Evolutionary conservation across 306 rosid species (phyloP), one percentile per base, ranked within the genome.

Genomic region (Morella rubra): DNA sequence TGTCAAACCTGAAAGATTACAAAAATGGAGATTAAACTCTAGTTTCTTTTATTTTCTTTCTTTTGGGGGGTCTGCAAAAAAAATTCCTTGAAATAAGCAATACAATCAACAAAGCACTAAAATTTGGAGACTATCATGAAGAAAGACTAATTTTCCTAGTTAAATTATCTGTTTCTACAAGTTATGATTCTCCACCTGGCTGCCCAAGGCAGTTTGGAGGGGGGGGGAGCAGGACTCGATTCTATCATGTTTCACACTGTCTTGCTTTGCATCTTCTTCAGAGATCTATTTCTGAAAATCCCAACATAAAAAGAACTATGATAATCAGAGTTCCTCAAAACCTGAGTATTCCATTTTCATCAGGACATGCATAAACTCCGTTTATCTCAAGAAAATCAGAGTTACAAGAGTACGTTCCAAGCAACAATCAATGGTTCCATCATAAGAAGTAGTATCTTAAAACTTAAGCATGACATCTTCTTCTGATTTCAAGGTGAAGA

Each of bases 1-100:
- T 85, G 76, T 79, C 81, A 59, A 47, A 69, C 79, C 85, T 84
- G 84, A 77, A 67, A 81, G 69, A 60, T 49, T 47, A 52, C 54
- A 70, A 12, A 49, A 16, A 16, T 14, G 44, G 32, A 32, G 1
- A 41, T 59, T 42, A 19, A 59, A 10, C 15, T 18, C 60, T 18
- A 18, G 5, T 8, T 37, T 58, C 2, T 7, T 46, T 0, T 46
- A 46, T 46, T 46, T 46, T 46, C 37, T 32, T 32, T 32, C 37
- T 32, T 32, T 32, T 32, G 37, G 37, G 37, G 37, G 37, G 37
- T 2, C 37, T 32, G 37, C 3, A 32, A 32, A 32, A 32, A 32
- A 32, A 32, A 0, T 32, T 32, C 37, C 3, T 32, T 32, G 37
- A 2, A 32, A 0, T 2, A 32, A 32, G 37, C 3, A 2, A 32